Base-by-base conservation (phyloP, 2,329 filamentous ascomycete genomes). In the Aureobasidium sp. region DNA sequence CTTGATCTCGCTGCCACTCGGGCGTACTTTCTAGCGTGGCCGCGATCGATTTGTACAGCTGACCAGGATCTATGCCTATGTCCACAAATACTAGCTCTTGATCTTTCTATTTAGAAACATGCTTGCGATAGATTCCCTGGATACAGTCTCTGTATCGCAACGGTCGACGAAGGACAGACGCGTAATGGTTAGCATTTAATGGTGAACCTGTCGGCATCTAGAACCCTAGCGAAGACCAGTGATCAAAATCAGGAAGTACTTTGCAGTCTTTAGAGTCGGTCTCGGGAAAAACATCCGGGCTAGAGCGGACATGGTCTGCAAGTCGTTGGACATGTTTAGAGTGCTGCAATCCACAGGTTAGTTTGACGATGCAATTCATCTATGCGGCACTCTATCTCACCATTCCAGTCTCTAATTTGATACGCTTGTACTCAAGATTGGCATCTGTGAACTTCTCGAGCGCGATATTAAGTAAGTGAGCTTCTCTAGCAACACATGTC, bases 191-290 rank as follows among this genome's bases (percentile, higher is more conserved):
- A 6, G 19, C 42, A 11, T 47, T 35, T 11, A 47, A 19, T 12
- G 42, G 42, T n/a, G 42, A 47, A 29, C 42, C 42, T 8, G 42
- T 47, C 19, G 42, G 42, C 19, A 47, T 34, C 19, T 47, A 29
- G 17, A 47, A 34, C 2, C 42, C 42, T 17, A 47, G 11, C 19
- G 42, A 47, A 6, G 42, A 47, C 42, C 42, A 47, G 14, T 47
- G 42, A 34, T 35, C 29, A 10, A 47, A 12, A 2, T 19, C 42
- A 3, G 42, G 42, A 6, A 47, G 17, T 10, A 47, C 30, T 25
- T 35, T 47, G 19, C 42, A 47, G 8, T 47, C 29, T 17, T 47
- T 47, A 2, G 42, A 47, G 1, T 47, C 42, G 8, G 4, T 14
- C 16, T 24, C 24, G 2, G 42, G 42, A 5, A 47, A 47, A 16